A percentile compares a stretch with the other conserved stretches of the same genome.
Evolutionary conservation across 768 basidiomycete genomes (phyloP).

Genomic region (Ramaria rubella): DNA sequence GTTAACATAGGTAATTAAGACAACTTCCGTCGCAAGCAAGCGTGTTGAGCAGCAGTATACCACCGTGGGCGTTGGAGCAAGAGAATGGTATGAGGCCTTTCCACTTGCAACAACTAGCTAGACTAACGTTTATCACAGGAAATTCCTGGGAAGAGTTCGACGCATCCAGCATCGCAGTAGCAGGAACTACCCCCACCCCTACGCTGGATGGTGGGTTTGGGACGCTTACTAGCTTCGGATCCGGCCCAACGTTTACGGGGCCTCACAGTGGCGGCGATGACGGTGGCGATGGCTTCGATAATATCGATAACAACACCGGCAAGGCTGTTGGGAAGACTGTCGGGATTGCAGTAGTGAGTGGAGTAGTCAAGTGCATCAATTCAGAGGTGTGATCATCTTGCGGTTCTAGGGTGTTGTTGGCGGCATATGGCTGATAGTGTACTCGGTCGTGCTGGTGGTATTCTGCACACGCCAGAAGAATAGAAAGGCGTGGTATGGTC

Average conservation of each 20-base stretch:
- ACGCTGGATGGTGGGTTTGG: background rate
- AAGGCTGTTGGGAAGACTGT: background rate
- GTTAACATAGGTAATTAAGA: background rate
- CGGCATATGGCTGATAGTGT: background rate
- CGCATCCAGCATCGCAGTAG: background rate
- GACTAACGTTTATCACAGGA: background rate
- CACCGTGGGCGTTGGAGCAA: background rate
- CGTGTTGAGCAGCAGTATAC: background rate
- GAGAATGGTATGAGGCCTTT: background rate
- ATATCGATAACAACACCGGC: background rate
- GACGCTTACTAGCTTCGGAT: background rate
- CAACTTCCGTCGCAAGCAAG: background rate
- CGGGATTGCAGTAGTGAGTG: constrained; percentile 1
- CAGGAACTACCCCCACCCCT: background rate
- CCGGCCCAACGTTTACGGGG: background rate
- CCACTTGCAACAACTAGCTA: background rate
- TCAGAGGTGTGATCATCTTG: background rate
- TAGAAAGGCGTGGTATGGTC: constrained; percentile 9
- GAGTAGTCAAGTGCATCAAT: background rate
- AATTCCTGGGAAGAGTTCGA: background rate
- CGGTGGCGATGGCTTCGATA: background rate
- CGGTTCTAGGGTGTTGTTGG: background rate
- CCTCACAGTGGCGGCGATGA: constrained; percentile 3
- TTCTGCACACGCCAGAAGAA: background rate
- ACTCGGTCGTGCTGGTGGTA: background rate